Evolutionary conservation across 768 basidiomycete genomes (phyloP), one percentile per base, ranked within the genome.

Genomic region (Nidula microcarpa): DNA sequence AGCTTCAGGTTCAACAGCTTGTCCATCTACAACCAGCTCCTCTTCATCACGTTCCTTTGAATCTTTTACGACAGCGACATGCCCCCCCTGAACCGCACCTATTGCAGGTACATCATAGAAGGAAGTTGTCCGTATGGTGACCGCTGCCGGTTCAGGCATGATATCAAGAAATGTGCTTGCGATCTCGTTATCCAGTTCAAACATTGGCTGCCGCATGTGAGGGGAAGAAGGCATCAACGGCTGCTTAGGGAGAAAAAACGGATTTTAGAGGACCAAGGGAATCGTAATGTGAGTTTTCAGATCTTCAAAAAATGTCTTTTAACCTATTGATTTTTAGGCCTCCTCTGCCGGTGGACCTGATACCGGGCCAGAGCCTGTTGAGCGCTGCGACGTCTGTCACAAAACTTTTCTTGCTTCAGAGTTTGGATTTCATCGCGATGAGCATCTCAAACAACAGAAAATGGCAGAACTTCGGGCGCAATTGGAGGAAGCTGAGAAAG

Each of bases 401-500:
- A 67, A 54, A 47, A 60, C 51, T 6, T 49, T 75, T 16, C 53
- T 59, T 3, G 41, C 55, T 13, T 30, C 57, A 0, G 60, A 61
- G 2, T 63, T 64, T 46, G 59, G 57, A 16, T 57, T 61, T 2
- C 74, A 75, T 58, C 44, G 64, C 23, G 68, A 61, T 5, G 53
- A 57, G 30, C 74, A 75, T 49, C 52, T 58, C 30, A 59, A 66
- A 36, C 60, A 62, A 35, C 62, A 69, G 36, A 64, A 63, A 1
- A 57, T 67, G 30, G 65, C 60, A 16, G 64, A 60, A 10, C 60
- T 62, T 14, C 50, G 68, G n/a, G 66, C 68, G 1, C 69, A 69
- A 16, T 60, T 76, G 6, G 74, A 70, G 5, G 69, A 70, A 34
- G 73, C 79, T 0, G 72, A 75, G 44, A 65, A 68, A 33, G 77